Conservation (phyloP, 2,329 filamentous ascomycete species). For the Microascus cirrosus region DNA sequence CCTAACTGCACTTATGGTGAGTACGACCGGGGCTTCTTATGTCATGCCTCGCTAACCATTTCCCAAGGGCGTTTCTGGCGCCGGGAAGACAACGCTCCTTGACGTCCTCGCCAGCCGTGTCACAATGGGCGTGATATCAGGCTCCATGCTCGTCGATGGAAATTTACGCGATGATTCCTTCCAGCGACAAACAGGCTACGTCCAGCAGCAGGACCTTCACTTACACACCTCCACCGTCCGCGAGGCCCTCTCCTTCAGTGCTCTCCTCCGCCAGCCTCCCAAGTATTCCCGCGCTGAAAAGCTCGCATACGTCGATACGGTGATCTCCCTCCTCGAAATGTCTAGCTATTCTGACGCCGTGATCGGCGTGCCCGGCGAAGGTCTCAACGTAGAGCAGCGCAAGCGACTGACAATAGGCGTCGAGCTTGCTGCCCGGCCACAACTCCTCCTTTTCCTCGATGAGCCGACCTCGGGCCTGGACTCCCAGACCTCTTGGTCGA, state of each 20-base stretch:
- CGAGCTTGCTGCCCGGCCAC: constrained; percentile 29
- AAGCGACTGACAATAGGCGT: constrained; percentile 41
- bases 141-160: constrained; percentile 63
- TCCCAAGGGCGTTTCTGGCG: constrained; percentile 21
- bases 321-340: constrained; percentile 44
- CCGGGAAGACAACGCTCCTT: constrained; percentile 56
- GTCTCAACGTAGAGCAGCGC: constrained; percentile 36
- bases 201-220: constrained; percentile 53
- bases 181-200: constrained; percentile 62
- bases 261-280: constrained; percentile 31
- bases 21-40: background rate
- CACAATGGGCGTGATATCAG: constrained; percentile 61
- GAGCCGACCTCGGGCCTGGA: constrained; percentile 46
- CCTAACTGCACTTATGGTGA: constrained; percentile 54
- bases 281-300: constrained; percentile 33
- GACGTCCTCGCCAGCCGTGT: constrained; percentile 54
- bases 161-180: constrained; percentile 53
- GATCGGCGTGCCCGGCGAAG: constrained; percentile 31
- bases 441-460: constrained; percentile 40
- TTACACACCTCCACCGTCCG: constrained; percentile 31
- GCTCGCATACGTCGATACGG: constrained; percentile 38
- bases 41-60: background rate
- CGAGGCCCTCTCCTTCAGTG: constrained; percentile 28
- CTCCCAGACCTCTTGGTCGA: constrained; percentile 56
- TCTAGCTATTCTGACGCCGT: constrained; percentile 43